Evolutionary conservation across 306 rosid genomes (phyloP), one percentile per base, ranked within the genome.

Genomic region (Sphenostylis stenocarpa): DNA sequence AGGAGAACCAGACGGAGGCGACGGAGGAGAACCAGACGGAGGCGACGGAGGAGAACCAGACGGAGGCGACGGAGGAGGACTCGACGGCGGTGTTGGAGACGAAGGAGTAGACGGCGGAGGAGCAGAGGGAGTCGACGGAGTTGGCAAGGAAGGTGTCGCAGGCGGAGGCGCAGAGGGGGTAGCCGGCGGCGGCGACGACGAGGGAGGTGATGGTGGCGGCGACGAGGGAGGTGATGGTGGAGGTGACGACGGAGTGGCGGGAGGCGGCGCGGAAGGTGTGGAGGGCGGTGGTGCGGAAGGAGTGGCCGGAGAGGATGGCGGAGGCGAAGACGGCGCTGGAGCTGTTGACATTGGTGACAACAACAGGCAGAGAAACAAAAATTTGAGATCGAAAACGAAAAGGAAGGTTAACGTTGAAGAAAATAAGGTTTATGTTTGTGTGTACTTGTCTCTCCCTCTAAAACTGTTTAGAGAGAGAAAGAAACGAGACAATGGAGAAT

Each of bases 141-240:
- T 69, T 3, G 77, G 84, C 0, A 56, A 10, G 0, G 87, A 60
- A 0, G 81, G 67, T 0, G 90, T 75, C 0, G 89, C 20, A 0
- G 93, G 85, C 1, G 80, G 77, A 0, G 93, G 80, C 0, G 89
- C 16, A 1, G 88, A 11, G 0, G 90, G 75, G 10, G 88, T 52
- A 7, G 87, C 77, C n/a, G 88, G 3, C 56, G 90, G 89, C 55
- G 91, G 85, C 24, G 88, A 75, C 91, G n/a, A n/a, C n/a, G 88
- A 13, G 4, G 96, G 92, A 0, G 83, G 26, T 0, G 91, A 70
- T 2, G 94, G 89, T 52, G 8, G 88, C 78, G 91, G 84, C 0
- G 85, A 0, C 26, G 44, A 24, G 11, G 89, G 66, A 33, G 43
- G 78, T 4, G 93, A 86, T 90, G 67, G 67, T 2, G 86, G 19